phyloP scores from a whole-genome alignment of 805 yeast genomes.

The Schizosaccharomyces osmophilus region DNA sequence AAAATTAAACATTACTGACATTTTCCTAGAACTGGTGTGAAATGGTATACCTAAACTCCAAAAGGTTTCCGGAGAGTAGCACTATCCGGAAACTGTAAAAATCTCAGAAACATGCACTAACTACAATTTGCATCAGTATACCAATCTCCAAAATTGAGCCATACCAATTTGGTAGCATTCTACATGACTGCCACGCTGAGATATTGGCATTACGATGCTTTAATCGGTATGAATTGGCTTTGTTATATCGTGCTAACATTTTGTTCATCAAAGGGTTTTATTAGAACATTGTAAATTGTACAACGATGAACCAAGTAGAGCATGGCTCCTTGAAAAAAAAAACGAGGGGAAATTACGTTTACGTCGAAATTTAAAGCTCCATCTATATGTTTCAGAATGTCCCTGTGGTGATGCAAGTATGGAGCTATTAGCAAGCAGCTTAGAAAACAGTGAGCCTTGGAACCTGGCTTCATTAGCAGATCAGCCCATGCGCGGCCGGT shows the following conservation, averaged over 20 bases:
- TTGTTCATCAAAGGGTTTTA: neutral
- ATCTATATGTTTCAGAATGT: conserved; percentile 1
- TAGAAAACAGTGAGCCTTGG: neutral
- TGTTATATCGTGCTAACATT: neutral
- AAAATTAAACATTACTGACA: neutral
- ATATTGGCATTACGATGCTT: neutral
- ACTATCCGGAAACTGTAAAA: too few species aligned
- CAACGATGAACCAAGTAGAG: neutral
- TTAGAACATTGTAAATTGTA: neutral
- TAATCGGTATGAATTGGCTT: neutral
- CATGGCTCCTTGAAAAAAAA: neutral
- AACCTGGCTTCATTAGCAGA: neutral
- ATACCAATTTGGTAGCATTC: neutral
- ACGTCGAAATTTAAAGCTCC: neutral
- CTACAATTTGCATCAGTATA: neutral
- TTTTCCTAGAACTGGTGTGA: neutral
- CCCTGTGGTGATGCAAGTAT: conserved; percentile 2
- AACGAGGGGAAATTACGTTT: neutral
- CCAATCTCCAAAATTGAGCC: neutral
- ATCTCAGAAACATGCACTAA: too few species aligned
- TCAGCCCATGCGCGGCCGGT: neutral
- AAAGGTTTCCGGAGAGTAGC: too few species aligned
- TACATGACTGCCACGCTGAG: conserved; percentile 2
- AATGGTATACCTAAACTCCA: neutral
- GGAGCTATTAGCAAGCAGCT: neutral